These are phyloP conservation scores for Solanum commersonii DNA, from an alignment of 257 asterid genomes.

Conservation along the genomic window DNA sequence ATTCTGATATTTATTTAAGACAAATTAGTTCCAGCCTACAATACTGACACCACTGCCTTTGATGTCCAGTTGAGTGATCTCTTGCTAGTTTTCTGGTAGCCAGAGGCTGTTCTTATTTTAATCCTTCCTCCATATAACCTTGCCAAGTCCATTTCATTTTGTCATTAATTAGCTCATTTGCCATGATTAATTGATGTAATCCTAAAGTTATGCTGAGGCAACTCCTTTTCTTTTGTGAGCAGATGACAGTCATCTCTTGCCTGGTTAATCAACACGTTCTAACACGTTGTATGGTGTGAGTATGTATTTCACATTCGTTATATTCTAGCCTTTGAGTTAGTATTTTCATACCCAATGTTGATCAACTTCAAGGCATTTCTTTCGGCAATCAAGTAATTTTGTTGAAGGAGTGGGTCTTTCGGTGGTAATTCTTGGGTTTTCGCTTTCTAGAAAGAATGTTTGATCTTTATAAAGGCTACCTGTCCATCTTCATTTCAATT, in stretches of 20 bases:
- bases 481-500: neutral
- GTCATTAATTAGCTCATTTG: neutral
- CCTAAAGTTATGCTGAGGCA: neutral
- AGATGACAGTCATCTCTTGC: neutral
- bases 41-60: neutral
- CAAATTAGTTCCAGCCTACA: neutral
- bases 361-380: neutral
- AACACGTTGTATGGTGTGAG: neutral
- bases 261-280: neutral
- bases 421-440: neutral
- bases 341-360: neutral
- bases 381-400: neutral
- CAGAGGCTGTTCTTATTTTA: neutral
- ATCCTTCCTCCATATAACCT: neutral
- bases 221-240: neutral
- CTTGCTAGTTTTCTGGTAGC: neutral
- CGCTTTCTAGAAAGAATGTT: neutral
- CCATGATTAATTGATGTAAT: neutral
- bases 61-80: neutral
- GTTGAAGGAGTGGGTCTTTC: neutral
- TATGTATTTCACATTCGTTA: neutral
- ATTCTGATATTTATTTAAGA: neutral
- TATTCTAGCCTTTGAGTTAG: neutral
- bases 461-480: neutral
- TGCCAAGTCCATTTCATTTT: neutral